Percentiles rank a stretch among this genome's conserved stretches.
Evolutionary conservation across 2,329 filamentous ascomycete genomes (phyloP).

Genomic region (Ceratocystis huliohia): DNA sequence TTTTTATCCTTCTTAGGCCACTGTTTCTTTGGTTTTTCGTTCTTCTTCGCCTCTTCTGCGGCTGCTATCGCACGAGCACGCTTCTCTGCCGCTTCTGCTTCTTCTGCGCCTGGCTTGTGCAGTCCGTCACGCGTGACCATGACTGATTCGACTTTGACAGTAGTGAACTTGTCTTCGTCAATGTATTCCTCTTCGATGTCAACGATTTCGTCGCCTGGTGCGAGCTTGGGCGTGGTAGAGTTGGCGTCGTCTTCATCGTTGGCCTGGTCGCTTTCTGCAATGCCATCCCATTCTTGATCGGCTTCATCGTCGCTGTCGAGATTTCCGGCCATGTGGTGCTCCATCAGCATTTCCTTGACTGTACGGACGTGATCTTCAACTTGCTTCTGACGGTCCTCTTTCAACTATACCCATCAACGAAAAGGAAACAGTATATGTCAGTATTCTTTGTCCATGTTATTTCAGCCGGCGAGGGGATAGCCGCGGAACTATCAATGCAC

Average conservation of each 20-base stretch:
- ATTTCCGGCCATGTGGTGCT: conserved; percentile 41
- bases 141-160: conserved; percentile 84
- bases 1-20: conserved; percentile 50
- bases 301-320: conserved; percentile 30
- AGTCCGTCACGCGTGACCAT: conserved; percentile 64
- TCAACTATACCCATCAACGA: conserved; percentile 44
- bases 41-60: conserved; percentile 23
- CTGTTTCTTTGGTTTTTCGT: conserved; percentile 39
- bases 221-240: conserved; percentile 29
- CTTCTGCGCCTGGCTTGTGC: conserved; percentile 37
- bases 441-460: background rate
- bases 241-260: conserved; percentile 27
- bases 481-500: background rate
- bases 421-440: background rate
- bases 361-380: conserved; percentile 69
- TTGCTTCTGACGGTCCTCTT: conserved; percentile 70
- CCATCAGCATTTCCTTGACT: conserved; percentile 56
- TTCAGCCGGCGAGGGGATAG: background rate
- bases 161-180: conserved; percentile 91
- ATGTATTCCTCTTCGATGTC: conserved; percentile 88
- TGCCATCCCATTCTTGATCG: conserved; percentile 47
- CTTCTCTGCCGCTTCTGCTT: conserved; percentile 30
- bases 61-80: conserved; percentile 28
- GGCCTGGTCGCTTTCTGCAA: conserved; percentile 39
- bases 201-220: conserved; percentile 39